A percentile compares a stretch with the other conserved stretches of the same genome.
These are phyloP conservation scores for Citrullus mucosospermus DNA, from an alignment of 306 rosid species.

Conservation along the genomic window DNA sequence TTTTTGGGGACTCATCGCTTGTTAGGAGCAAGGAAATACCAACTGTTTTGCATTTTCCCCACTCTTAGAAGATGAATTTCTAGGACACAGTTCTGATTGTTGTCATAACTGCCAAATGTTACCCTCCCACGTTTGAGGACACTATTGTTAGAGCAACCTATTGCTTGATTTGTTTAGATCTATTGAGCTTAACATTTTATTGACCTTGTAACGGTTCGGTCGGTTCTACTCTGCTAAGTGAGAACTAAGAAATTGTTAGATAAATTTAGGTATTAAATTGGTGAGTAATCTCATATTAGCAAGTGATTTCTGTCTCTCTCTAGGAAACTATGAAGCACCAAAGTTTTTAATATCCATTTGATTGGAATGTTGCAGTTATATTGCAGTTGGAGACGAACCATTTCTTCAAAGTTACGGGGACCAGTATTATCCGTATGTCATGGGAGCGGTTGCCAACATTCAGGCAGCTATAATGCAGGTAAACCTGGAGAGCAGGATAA, in stretches of 20 bases:
- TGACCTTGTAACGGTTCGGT: background rate
- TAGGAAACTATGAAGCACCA: background rate
- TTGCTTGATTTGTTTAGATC: background rate
- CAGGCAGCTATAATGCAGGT: conserved; percentile 54
- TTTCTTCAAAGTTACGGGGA: conserved; percentile 62
- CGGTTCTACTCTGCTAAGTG: background rate
- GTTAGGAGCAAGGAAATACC: background rate
- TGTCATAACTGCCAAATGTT: background rate
- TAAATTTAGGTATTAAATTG: background rate
- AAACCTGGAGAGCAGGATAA: conserved; percentile 51
- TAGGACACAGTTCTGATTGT: background rate
- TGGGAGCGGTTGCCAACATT: conserved; percentile 71
- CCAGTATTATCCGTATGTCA: conserved; percentile 54
- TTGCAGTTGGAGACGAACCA: conserved; percentile 88
- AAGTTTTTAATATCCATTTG: conserved; percentile 6
- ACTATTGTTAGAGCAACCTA: background rate
- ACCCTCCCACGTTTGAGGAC: background rate
- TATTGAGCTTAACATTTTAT: background rate
- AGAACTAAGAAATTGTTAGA: background rate
- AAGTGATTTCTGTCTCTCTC: background rate
- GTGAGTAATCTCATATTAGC: background rate
- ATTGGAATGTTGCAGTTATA: conserved; percentile 39
- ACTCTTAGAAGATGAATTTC: background rate
- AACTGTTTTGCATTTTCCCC: background rate
- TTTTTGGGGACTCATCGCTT: background rate